These are phyloP conservation scores for Xylariaceae sp. DNA, from an alignment of 2,329 filamentous ascomycete genomes.

Conservation along the genomic window DNA sequence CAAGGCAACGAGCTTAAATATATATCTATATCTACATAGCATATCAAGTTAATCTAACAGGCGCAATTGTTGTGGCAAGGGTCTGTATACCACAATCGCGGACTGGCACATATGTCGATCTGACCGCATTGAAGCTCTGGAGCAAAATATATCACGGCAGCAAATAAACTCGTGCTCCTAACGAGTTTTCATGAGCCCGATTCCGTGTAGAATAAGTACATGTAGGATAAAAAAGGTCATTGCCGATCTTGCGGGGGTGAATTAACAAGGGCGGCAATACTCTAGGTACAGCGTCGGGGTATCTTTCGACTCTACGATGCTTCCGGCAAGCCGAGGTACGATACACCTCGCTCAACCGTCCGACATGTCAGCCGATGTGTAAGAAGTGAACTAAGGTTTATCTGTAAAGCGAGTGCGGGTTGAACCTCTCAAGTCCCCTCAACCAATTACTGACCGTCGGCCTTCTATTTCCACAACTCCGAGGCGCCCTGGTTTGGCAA, in stretches of 20 bases:
- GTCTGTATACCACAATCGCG: slow-evolving; percentile 1
- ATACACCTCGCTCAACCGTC: slow-evolving; percentile 23
- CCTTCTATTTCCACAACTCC: slow-evolving; percentile 36
- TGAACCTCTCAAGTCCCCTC: slow-evolving; percentile 19
- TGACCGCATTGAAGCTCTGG: background rate
- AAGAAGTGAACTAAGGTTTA: slow-evolving; percentile 35
- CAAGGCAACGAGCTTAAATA: too few species aligned
- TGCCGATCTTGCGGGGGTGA: slow-evolving; percentile 7
- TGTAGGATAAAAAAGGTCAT: slow-evolving; percentile 11
- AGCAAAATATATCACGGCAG: background rate
- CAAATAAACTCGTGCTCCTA: slow-evolving; percentile 26
- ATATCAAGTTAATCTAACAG: background rate
- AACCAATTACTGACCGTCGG: slow-evolving; percentile 27
- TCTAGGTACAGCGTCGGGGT: slow-evolving; percentile 27
- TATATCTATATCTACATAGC: background rate
- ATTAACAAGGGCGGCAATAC: slow-evolving; percentile 20
- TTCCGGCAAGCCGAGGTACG: slow-evolving; percentile 17
- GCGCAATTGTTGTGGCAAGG: background rate
- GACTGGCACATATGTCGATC: background rate
- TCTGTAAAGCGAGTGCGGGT: slow-evolving; percentile 33
- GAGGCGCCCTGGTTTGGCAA: slow-evolving; percentile 33
- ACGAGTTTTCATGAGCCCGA: slow-evolving; percentile 13
- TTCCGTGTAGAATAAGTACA: slow-evolving; percentile 9
- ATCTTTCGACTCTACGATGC: slow-evolving; percentile 25
- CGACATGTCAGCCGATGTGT: slow-evolving; percentile 22